phyloP scores from a whole-genome alignment of 768 basidiomycete genomes.

The Mycena chlorophos region DNA sequence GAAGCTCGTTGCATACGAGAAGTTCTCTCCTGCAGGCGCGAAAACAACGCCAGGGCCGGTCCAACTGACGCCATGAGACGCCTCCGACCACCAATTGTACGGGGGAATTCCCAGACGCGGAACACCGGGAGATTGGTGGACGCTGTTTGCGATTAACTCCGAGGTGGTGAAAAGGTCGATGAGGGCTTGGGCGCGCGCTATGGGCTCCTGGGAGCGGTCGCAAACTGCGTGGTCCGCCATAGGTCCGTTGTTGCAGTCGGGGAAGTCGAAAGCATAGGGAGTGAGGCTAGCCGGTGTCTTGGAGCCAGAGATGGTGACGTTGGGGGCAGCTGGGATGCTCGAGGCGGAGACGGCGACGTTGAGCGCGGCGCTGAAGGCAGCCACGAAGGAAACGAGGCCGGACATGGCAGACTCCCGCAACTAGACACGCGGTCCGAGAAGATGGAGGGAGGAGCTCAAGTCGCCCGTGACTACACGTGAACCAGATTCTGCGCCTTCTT shows the following conservation, averaged over 20 bases:
- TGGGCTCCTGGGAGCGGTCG: constrained; percentile 46
- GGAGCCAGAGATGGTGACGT: constrained; percentile 11
- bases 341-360: constrained; percentile 3
- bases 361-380: not conserved
- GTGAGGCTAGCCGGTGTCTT: not conserved
- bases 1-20: constrained; percentile 59
- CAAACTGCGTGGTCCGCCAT: constrained; percentile 48
- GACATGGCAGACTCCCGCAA: not conserved
- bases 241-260: constrained; percentile 49
- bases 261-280: constrained; percentile 38
- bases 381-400: not conserved
- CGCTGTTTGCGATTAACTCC: constrained; percentile 54
- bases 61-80: constrained; percentile 52
- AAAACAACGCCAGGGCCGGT: constrained; percentile 53
- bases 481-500: constrained; percentile 15
- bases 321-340: constrained; percentile 6
- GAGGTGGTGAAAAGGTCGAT: constrained; percentile 48
- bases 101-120: constrained; percentile 55
- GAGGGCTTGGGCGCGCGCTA: constrained; percentile 51
- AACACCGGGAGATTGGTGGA: constrained; percentile 53
- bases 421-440: not conserved
- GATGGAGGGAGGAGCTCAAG: not conserved
- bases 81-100: constrained; percentile 67
- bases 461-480: not conserved
- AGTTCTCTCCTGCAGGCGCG: constrained; percentile 44